Evolutionary conservation across 2,329 filamentous ascomycete genomes (phyloP).

Genomic region (Knoxdaviesia proteae): DNA sequence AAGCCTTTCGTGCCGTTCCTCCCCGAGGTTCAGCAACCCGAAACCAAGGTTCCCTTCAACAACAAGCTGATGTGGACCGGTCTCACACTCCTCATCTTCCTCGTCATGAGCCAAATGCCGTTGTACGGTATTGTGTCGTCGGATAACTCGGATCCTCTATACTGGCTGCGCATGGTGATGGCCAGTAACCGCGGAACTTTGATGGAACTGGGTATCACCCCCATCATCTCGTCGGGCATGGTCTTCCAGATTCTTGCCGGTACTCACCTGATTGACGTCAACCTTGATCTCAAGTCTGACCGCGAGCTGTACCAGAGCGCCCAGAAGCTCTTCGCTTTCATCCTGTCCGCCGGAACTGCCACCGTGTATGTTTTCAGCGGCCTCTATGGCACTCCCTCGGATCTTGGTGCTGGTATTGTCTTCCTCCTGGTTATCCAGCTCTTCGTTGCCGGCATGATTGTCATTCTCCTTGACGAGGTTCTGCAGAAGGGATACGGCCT

Average conservation of each 20-base stretch:
- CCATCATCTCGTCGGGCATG: conserved; percentile 99
- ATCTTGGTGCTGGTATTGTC: conserved; percentile 94
- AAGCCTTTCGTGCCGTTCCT: conserved; percentile 99
- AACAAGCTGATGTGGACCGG: conserved; percentile 94
- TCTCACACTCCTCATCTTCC: conserved; percentile 89
- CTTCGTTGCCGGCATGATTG: conserved; percentile 90
- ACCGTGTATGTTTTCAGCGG: conserved; percentile 97
- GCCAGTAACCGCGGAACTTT: conserved; percentile 93
- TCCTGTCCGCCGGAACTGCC: conserved; percentile 90
- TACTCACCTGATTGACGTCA: conserved; percentile 99
- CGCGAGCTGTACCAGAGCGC: conserved; percentile 99
- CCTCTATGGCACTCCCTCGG: conserved; percentile 89
- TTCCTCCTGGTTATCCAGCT: conserved; percentile 96
- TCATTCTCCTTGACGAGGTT: conserved; percentile 96
- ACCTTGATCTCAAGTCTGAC: conserved; percentile 98
- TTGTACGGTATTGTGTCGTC: conserved; percentile 98
- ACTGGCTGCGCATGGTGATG: conserved; percentile 99
- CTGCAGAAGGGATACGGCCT: conserved; percentile 99
- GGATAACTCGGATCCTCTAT: conserved; percentile 92
- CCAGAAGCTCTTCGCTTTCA: conserved; percentile 96
- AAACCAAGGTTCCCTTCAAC: conserved; percentile 98
- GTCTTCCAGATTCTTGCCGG: conserved; percentile 99
- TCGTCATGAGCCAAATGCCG: conserved; percentile 99
- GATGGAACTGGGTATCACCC: conserved; percentile 93
- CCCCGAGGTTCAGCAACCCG: conserved; percentile 94